A percentile compares a stretch with the other conserved stretches of the same genome.
Conservation (phyloP, 345 rosid species). For the Dovyalis caffra region DNA sequence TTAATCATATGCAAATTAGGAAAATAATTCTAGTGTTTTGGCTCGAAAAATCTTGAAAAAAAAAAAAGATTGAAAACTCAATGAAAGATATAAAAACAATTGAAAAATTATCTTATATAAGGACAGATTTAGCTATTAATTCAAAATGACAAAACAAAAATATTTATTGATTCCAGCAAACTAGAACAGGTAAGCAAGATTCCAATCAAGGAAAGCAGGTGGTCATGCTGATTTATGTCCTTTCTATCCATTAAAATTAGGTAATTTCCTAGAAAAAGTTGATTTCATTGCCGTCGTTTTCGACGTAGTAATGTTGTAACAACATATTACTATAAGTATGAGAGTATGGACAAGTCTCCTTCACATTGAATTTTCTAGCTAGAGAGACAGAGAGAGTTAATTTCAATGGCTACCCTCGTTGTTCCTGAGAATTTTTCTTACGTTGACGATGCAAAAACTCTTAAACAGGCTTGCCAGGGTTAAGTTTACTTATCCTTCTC, state of each 20-base stretch:
- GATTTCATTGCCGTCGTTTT: neutral
- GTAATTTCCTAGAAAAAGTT: neutral
- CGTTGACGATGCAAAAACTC: slow-evolving; percentile 44
- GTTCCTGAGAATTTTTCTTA: slow-evolving; percentile 34
- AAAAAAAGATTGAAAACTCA: too few relatives aligned
- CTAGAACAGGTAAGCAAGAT: too few relatives aligned
- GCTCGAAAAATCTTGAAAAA: too few relatives aligned
- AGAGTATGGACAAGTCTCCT: neutral
- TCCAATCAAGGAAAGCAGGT: neutral
- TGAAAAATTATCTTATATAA: too few relatives aligned
- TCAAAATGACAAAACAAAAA: too few relatives aligned
- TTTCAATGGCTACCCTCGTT: slow-evolving; percentile 39
- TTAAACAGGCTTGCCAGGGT: slow-evolving; percentile 45
- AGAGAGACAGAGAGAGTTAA: neutral
- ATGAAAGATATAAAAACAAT: too few relatives aligned
- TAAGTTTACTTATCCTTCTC: neutral
- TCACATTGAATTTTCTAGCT: neutral
- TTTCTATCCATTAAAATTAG: neutral
- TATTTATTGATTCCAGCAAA: too few relatives aligned
- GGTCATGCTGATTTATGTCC: neutral
- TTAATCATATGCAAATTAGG: too few relatives aligned
- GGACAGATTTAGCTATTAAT: too few relatives aligned
- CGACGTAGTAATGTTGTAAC: neutral
- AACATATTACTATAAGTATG: neutral
- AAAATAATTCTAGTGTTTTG: too few relatives aligned